A percentile compares a stretch with the other conserved stretches of the same genome.
phyloP scores from a whole-genome alignment of 2,329 filamentous ascomycete species.

The Zymoseptoria crescenta region DNA sequence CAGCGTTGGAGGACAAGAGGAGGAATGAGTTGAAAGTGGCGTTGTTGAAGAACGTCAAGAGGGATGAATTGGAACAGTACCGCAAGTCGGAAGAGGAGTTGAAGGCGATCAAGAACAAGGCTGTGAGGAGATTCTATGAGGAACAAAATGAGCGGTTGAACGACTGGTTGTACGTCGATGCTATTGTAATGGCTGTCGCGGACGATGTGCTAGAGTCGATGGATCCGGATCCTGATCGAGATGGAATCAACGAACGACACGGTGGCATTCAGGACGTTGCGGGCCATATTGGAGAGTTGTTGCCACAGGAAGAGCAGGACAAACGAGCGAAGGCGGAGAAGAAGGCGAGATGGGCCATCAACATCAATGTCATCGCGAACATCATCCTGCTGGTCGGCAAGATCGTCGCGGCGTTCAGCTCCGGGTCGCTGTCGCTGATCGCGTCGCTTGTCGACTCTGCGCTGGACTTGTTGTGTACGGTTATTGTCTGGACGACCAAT shows the following conservation, averaged over 20 bases:
- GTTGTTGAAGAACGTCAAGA: constrained; percentile 41
- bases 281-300: constrained; percentile 47
- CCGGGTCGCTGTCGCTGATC: constrained; percentile 53
- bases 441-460: constrained; percentile 56
- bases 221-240: constrained; percentile 50
- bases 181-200: constrained; percentile 48
- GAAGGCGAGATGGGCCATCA: constrained; percentile 50
- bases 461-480: constrained; percentile 52
- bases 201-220: constrained; percentile 55
- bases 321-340: constrained; percentile 40
- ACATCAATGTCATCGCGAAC: constrained; percentile 55
- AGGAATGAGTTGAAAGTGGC: constrained; percentile 43
- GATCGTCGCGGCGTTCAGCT: constrained; percentile 47
- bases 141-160: constrained; percentile 48
- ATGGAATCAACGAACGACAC: constrained; percentile 47
- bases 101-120: constrained; percentile 46
- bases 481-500: constrained; percentile 55
- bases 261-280: constrained; percentile 43
- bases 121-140: constrained; percentile 48
- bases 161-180: constrained; percentile 53
- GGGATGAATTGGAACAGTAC: constrained; percentile 41
- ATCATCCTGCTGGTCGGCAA: constrained; percentile 50
- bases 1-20: constrained; percentile 39
- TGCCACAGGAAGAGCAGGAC: constrained; percentile 49
- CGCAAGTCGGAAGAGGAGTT: constrained; percentile 47